phyloP scores from a whole-genome alignment of 768 basidiomycete species.

The Suillus discolor region DNA sequence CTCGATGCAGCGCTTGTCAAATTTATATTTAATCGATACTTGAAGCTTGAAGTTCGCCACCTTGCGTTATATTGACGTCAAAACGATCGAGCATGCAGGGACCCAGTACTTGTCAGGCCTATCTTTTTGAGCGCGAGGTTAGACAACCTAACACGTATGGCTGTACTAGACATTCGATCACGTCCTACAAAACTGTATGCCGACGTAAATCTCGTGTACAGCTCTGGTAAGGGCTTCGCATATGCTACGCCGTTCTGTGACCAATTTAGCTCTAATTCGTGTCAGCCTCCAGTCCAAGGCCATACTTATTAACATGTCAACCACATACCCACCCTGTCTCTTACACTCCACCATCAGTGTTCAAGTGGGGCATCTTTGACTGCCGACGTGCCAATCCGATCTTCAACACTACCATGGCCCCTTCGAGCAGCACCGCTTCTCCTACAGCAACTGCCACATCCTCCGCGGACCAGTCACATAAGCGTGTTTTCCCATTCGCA shows the following conservation, averaged over 20 bases:
- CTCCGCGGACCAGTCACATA: slow-evolving; percentile 12
- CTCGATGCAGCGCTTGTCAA: too few species aligned
- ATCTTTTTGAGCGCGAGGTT: neutral
- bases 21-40: neutral
- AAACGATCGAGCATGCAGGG: neutral
- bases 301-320: neutral
- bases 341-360: neutral
- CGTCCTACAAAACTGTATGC: neutral
- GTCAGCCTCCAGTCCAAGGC: neutral
- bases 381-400: neutral
- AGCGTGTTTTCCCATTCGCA: slow-evolving; percentile 19
- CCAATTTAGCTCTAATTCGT: neutral
- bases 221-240: neutral
- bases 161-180: neutral
- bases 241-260: neutral
- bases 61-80: neutral
- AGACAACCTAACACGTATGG: neutral
- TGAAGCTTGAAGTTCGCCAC: neutral
- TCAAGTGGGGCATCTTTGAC: neutral
- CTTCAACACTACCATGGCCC: neutral
- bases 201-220: neutral
- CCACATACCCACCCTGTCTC: neutral
- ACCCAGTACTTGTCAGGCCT: neutral
- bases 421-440: neutral
- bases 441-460: slow-evolving; percentile 8